Conservation (phyloP, 306 rosid genomes). For the Sophora flavescens region DNA sequence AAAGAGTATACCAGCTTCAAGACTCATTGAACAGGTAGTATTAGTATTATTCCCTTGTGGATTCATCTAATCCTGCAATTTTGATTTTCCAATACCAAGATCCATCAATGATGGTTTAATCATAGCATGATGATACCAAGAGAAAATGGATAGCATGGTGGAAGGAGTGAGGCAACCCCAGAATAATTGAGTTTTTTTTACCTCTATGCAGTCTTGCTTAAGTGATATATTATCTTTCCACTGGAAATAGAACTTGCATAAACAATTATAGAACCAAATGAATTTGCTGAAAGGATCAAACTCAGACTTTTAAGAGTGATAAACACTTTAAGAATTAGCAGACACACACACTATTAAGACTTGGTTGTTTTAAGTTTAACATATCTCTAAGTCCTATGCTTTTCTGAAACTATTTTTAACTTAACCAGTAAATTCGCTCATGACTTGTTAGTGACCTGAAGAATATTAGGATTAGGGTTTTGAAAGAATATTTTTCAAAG, state of each 20-base stretch:
- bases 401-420: slow-evolving; percentile 1
- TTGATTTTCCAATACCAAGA: slow-evolving; percentile 35
- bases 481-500: background rate
- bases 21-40: slow-evolving; percentile 91
- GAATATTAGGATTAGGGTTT: slow-evolving; percentile 27
- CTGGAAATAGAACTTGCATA: slow-evolving; percentile 5
- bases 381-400: background rate
- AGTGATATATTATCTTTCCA: slow-evolving; percentile 16
- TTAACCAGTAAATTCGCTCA: slow-evolving; percentile 22
- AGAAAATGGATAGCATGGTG: slow-evolving; percentile 29
- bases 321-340: slow-evolving; percentile 28
- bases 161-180: slow-evolving; percentile 26
- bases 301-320: slow-evolving; percentile 17
- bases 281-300: slow-evolving; percentile 19
- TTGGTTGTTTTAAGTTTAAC: slow-evolving; percentile 29
- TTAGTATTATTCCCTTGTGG: slow-evolving; percentile 50
- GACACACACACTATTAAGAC: background rate
- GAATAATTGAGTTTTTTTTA: background rate
- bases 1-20: slow-evolving; percentile 81
- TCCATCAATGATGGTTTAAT: slow-evolving; percentile 16
- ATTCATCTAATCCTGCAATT: slow-evolving; percentile 40
- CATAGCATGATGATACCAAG: slow-evolving; percentile 16
- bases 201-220: slow-evolving; percentile 15
- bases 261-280: slow-evolving; percentile 36
- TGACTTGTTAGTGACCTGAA: slow-evolving; percentile 29